Base-by-base conservation (phyloP, 2,329 filamentous ascomycete genomes). In the Pseudogymnoascus sp. region DNA sequence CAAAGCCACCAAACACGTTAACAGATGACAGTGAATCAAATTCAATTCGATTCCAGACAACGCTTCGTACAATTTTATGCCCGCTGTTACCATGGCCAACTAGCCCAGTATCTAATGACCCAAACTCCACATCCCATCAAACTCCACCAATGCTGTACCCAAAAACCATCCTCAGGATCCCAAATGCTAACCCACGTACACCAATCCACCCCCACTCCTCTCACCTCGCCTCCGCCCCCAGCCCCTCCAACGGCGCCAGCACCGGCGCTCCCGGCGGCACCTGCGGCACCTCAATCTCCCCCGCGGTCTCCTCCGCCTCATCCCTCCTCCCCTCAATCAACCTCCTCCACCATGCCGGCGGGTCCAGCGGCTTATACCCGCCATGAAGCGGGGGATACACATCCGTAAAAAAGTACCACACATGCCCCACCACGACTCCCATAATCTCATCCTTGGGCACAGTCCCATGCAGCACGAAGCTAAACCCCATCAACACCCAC, bases 341-440 rank as follows among this genome's bases (percentile, higher is more conserved):
- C 29, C 50, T 56, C 64, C 90, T 84, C 93, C 93, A 99, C 88
- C 91, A 97, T 64, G 79, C 78, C 0, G 95, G 95, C 38, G 95
- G 93, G 70, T 96, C 93, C 59, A 99, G 81, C 0, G 95, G 95
- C 63, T 90, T 83, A 61, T 89, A 88, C 17, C 91, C 91, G 67
- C 89, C 87, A 76, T 97, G 90, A 46, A 97, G 83, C 2, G 92
- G 90, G 3, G 95, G 95, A 75, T 96, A 99, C 15, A 99, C 93
- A 74, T 99, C 95, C 65, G 88, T 90, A 76, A 97, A 97, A 78
- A 97, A 99, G 76, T 97, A 99, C 89, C 93, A 97, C 42, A 97
- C 83, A 76, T 99, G 95, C 9, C 95, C 95, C 40, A 97, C 93
- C 9, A 95, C 86, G 15, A 97, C 91, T 3, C 95, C 95, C 79